Percentiles rank a stretch among this genome's conserved stretches.
phyloP scores from a whole-genome alignment of 768 basidiomycete genomes.

The Macrolepiota fuliginosa region DNA sequence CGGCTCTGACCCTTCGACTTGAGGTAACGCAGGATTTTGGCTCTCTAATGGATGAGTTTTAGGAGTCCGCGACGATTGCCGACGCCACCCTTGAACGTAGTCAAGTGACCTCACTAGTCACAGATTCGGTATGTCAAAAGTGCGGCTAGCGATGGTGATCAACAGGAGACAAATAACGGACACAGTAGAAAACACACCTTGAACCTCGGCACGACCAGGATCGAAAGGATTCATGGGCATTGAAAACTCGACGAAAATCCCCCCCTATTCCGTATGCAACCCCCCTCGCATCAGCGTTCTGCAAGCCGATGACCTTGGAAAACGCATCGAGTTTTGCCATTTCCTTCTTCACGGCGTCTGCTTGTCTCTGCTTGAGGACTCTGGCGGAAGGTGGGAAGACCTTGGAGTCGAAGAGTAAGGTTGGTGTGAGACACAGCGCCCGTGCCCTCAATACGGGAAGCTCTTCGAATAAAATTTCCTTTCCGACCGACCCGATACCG shows the following conservation, averaged over 20 bases:
- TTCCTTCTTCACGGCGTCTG: constrained; percentile 23
- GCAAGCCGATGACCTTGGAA: constrained; percentile 62
- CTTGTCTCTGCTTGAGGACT: neutral
- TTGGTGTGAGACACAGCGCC: constrained; percentile 2
- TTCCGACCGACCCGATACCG: constrained; percentile 60
- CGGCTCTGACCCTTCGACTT: constrained; percentile 60
- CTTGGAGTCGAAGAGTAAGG: constrained; percentile 7
- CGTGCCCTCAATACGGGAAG: constrained; percentile 56
- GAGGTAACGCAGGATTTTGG: constrained; percentile 79
- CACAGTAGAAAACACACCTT: constrained; percentile 54
- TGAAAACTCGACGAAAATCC: constrained; percentile 81
- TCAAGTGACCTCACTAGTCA: constrained; percentile 74
- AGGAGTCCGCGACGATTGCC: constrained; percentile 74
- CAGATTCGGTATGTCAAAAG: constrained; percentile 85
- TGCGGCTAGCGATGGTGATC: constrained; percentile 55
- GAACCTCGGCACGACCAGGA: constrained; percentile 84
- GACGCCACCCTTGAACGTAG: constrained; percentile 67
- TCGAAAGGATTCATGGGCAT: constrained; percentile 62
- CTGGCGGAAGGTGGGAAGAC: constrained; percentile 5
- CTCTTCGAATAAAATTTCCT: constrained; percentile 61
- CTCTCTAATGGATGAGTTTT: constrained; percentile 76
- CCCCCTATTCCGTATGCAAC: constrained; percentile 81
- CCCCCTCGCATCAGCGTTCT: constrained; percentile 86
- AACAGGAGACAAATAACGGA: neutral
- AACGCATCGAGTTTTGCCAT: constrained; percentile 52